Evolutionary conservation across 495 filamentous ascomycete species (phyloP), one percentile per base, ranked within the genome.

Genomic region (Aspergillus cristatus): DNA sequence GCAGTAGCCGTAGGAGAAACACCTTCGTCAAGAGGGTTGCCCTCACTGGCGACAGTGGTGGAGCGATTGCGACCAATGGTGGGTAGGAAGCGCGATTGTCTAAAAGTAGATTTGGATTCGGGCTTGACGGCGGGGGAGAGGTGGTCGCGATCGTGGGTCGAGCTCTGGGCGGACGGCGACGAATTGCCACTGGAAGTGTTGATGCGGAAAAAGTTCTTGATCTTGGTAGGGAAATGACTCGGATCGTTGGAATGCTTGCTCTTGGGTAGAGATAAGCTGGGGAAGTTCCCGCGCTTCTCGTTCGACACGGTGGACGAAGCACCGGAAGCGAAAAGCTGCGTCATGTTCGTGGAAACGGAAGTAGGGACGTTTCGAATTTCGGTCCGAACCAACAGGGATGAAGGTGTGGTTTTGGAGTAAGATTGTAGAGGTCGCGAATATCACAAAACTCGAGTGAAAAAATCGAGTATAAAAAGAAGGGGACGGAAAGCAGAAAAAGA

Each of bases 181-280:
- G 60, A 68, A 42, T 62, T 61, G 46, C 73, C 75, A 56, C 62
- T 78, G 46, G 68, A 62, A 50, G 70, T 84, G 60, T 84, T 95
- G 67, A 96, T 94, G 51, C 91, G 86, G 70, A 98, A 98, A 70
- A 97, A 97, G 58, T 90, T 94, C 75, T 83, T 93, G 60, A 98
- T 76, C 59, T 82, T 88, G 55, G 89, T 83, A 24, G 82, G 86
- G 50, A 94, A 78, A 50, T 91, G 84, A 59, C 60, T 59, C 2
- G 65, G 63, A 14, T 67, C 57, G 20, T 24, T 65, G 28, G 69
- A 58, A 39, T 71, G 70, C 50, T 72, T 73, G 20, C 8, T 4
- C 47, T 70, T 70, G 39, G 65, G 50, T 25, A 70, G 47, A 34
- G 64, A 64, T 14, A 70, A 58, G 46, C 63, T 50, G 37, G 62